Evolutionary conservation across 768 basidiomycete species (phyloP).

Genomic region (Mycena olivaceomarginata): DNA sequence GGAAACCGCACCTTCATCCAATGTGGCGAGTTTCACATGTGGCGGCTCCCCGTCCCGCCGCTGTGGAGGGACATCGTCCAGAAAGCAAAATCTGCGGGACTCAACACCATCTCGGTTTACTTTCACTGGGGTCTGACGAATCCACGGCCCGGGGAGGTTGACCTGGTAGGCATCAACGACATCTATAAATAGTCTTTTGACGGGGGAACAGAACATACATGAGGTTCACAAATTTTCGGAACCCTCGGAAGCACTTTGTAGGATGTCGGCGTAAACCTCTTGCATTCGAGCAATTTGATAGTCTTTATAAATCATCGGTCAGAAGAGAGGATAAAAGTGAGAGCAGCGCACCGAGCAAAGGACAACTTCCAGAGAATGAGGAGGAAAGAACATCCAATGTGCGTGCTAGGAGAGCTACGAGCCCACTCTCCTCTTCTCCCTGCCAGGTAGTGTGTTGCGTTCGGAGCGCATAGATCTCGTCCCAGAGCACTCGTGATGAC

Average conservation of each 20-base stretch:
- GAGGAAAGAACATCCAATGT: neutral
- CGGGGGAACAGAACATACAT: no score
- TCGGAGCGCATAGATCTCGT: neutral
- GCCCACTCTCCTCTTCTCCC: neutral
- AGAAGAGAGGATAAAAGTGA: neutral
- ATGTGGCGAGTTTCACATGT: constrained; percentile 79
- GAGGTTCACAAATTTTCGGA: neutral
- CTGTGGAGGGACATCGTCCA: constrained; percentile 80
- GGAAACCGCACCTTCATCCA: constrained; percentile 40
- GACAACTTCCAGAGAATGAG: neutral
- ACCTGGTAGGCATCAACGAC: constrained; percentile 71
- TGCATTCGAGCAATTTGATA: constrained; percentile 26
- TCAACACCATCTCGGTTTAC: constrained; percentile 76
- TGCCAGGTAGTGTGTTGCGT: neutral
- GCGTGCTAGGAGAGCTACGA: neutral
- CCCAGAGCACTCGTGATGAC: constrained; percentile 15
- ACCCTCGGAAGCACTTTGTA: neutral
- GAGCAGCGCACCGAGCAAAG: constrained; percentile 8
- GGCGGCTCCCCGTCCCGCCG: constrained; percentile 73
- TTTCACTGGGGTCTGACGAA: constrained; percentile 76
- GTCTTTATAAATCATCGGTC: neutral
- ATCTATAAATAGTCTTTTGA: no score
- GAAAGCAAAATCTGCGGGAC: constrained; percentile 75
- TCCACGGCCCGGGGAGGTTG: constrained; percentile 71
- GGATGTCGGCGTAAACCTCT: constrained; percentile 12